These are phyloP conservation scores for Glutinoglossum americanum DNA, from an alignment of 495 filamentous ascomycete species.

Conservation along the genomic window DNA sequence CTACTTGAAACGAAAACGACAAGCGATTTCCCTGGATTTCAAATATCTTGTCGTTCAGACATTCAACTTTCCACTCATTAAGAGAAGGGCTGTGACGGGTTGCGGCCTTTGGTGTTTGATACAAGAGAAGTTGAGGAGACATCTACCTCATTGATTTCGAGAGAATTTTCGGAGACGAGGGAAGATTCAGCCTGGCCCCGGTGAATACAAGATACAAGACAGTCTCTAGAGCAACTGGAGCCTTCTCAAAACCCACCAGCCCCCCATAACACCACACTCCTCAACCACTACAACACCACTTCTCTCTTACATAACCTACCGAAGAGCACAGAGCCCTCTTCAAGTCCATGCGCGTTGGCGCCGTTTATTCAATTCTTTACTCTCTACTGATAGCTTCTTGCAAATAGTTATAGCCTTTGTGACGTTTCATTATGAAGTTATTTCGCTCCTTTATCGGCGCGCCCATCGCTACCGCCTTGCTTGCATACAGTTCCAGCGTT, in stretches of 20 bases:
- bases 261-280: not conserved
- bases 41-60: not conserved
- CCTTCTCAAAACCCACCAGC: not conserved
- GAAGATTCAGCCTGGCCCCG: not conserved
- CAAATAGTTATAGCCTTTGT: not conserved
- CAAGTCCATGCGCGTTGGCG: not conserved
- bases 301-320: not conserved
- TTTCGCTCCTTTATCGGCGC: not conserved
- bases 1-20: not conserved
- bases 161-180: not conserved
- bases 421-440: not conserved
- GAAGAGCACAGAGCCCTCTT: not conserved
- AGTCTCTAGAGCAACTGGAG: not conserved
- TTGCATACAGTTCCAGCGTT: conserved; percentile 9
- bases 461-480: not conserved
- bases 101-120: not conserved
- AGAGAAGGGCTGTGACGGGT: not conserved
- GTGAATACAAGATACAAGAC: conserved; percentile 1
- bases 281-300: not conserved
- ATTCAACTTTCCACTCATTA: not conserved
- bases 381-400: not conserved
- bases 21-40: not conserved
- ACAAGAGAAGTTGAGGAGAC: not conserved
- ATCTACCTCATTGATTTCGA: not conserved
- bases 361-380: not conserved